Evolutionary conservation across 192 early-diverging fungal genomes (phyloP).

Genomic region (Backusella tuberculispora): DNA sequence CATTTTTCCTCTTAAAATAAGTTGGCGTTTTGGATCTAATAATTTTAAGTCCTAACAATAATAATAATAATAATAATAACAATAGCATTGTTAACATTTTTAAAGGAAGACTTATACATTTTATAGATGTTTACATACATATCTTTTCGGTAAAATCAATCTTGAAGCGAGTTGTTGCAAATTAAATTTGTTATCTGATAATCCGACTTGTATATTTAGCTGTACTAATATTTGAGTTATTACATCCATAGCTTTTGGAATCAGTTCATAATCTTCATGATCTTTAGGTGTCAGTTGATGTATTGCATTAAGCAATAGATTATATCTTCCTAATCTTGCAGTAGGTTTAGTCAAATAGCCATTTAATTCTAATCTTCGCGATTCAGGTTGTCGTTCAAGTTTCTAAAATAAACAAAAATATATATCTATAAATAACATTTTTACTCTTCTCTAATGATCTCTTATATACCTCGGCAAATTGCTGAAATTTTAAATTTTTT

Average conservation of each 20-base stretch:
- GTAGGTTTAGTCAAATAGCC: constrained; percentile 88
- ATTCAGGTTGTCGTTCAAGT: constrained; percentile 77
- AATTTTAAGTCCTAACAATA: constrained; percentile 70
- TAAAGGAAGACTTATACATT: neutral
- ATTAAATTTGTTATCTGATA: constrained; percentile 2
- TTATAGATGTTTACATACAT: neutral
- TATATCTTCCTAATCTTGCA: constrained; percentile 66
- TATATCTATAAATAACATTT: constrained; percentile 44
- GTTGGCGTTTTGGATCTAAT: constrained; percentile 65
- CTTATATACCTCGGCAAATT: constrained; percentile 68
- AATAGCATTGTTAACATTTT: neutral
- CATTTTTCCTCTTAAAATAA: constrained; percentile 82
- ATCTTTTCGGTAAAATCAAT: constrained; percentile 52
- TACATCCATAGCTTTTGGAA: neutral
- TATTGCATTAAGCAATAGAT: constrained; percentile 13
- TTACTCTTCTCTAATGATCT: constrained; percentile 23
- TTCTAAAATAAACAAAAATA: constrained; percentile 53
- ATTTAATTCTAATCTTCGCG: constrained; percentile 80
- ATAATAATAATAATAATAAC: neutral
- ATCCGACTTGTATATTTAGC: constrained; percentile 8
- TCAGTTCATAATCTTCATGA: neutral
- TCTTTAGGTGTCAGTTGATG: constrained; percentile 18
- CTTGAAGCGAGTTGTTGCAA: constrained; percentile 58
- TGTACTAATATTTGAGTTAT: constrained; percentile 15
- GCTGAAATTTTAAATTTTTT: constrained; percentile 63